Base-by-base conservation (phyloP, 2,329 filamentous ascomycete species). In the Colletotrichum phormii region DNA sequence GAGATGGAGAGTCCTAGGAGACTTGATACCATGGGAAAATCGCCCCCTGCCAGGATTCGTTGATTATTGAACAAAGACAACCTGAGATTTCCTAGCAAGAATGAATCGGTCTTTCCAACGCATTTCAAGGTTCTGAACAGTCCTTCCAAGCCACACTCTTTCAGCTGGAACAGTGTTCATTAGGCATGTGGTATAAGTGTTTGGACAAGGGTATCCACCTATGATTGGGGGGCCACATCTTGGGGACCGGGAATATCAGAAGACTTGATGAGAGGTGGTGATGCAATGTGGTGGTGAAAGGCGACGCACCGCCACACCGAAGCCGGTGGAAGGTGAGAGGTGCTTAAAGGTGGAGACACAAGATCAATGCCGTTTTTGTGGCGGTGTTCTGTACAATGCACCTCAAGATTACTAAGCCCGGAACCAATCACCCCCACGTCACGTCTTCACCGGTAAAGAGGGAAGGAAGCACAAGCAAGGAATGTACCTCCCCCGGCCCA, bases 301-400 rank as follows among this genome's bases (percentile, higher is more conserved):
- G 8, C 29, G 42, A 67, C 22, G 67, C 71, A 65, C 66, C 49
- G 71, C 66, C 71, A 73, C 66, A 73, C 66, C 61, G 71, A 73
- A 73, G 55, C 66, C 18, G 55, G 66, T 73, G 49, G 71, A 73
- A 73, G 55, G 60, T 9, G n/a, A 72, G 49, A 51, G 60, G 54
- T 22, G 2, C 35, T 54, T 15, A 37, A 60, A 68, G 29, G 66
- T 71, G 71, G 70, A 37, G 53, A 57, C 37, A 11, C 54, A 8
- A 26, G 15, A 12, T 49, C 49, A 63, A 51, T 68, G 51, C 64
- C 31, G 57, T 29, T 42, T 18, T n/a, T 18, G 54, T 15, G 55
- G 54, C 12, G 22, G 11, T 5, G n/a, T 26, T 26, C n/a, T 24
- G 35, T 12, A 12, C 11, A n/a, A 29, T 31, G 46, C 18, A 29